Percentiles rank a stretch among this genome's conserved stretches.
Conservation (phyloP, 768 basidiomycete genomes). For the Suillus lakei region DNA sequence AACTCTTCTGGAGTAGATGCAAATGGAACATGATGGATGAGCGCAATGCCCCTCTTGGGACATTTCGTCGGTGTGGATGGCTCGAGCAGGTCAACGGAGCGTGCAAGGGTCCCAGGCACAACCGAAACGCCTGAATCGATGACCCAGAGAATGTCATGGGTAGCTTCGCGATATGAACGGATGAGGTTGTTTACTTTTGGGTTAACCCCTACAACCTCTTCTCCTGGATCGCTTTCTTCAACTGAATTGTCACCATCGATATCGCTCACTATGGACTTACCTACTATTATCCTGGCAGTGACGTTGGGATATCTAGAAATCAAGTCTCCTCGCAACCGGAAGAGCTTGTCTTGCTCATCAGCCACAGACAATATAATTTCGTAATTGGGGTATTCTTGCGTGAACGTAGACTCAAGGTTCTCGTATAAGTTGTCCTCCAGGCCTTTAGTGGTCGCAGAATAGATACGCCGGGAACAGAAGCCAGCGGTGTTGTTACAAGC, state of each 20-base stretch:
- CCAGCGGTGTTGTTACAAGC: conserved; percentile 47
- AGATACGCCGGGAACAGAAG: conserved; percentile 81
- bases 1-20: conserved; percentile 71
- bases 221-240: no score
- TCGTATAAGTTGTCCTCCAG: conserved; percentile 95
- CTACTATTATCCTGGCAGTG: conserved; percentile 62
- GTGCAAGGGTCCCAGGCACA: conserved; percentile 76
- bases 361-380: conserved; percentile 93
- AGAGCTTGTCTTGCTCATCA: conserved; percentile 84
- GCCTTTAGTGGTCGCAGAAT: conserved; percentile 95
- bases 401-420: conserved; percentile 94
- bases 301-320: conserved; percentile 79
- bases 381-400: no score
- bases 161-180: no score
- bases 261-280: no score
- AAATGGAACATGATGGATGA: conserved; percentile 96
- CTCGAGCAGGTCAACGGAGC: conserved; percentile 77
- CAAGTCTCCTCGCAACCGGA: conserved; percentile 76
- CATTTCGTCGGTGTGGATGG: conserved; percentile 42
- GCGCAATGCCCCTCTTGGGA: conserved; percentile 60
- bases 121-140: conserved; percentile 92
- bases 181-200: no score
- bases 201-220: no score
- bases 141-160: no score
- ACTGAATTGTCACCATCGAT: no score